A percentile compares a stretch with the other conserved stretches of the same genome.
Evolutionary conservation across 192 early-diverging fungal species (phyloP).

Genomic region (Chytriomyces sp.): DNA sequence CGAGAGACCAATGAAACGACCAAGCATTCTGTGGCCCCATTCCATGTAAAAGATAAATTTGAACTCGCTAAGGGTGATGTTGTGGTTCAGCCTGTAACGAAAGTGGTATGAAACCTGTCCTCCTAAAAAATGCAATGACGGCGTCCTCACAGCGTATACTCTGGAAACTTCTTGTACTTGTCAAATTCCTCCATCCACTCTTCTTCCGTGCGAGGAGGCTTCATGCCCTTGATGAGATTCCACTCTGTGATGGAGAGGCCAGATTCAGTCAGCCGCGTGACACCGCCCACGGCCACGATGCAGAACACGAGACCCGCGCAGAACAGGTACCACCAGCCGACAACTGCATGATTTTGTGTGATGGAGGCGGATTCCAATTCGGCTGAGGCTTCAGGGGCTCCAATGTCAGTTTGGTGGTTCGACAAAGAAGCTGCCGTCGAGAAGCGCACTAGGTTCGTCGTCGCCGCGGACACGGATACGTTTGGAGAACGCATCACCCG

Average conservation of each 20-base stretch:
- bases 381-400: too few species aligned
- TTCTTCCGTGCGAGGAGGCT: constrained; percentile 77
- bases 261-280: constrained; percentile 96
- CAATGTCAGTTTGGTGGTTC: too few species aligned
- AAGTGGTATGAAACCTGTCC: neutral
- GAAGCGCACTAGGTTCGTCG: too few species aligned
- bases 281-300: constrained; percentile 91
- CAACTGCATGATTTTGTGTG: too few species aligned
- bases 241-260: constrained; percentile 97
- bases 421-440: too few species aligned
- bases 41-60: constrained; percentile 98
- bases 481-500: too few species aligned
- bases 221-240: constrained; percentile 93
- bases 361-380: too few species aligned
- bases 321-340: constrained; percentile 93
- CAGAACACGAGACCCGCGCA: constrained; percentile 87
- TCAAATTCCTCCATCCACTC: constrained; percentile 95
- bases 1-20: constrained; percentile 85
- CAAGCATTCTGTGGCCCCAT: constrained; percentile 95
- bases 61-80: constrained; percentile 89
- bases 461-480: too few species aligned
- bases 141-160: constrained; percentile 83
- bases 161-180: constrained; percentile 98
- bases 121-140: constrained; percentile 9
- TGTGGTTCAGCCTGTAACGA: constrained; percentile 72